Base-by-base conservation (phyloP, 2,329 filamentous ascomycete genomes). In the Aspergillus ochraceoroseus region DNA sequence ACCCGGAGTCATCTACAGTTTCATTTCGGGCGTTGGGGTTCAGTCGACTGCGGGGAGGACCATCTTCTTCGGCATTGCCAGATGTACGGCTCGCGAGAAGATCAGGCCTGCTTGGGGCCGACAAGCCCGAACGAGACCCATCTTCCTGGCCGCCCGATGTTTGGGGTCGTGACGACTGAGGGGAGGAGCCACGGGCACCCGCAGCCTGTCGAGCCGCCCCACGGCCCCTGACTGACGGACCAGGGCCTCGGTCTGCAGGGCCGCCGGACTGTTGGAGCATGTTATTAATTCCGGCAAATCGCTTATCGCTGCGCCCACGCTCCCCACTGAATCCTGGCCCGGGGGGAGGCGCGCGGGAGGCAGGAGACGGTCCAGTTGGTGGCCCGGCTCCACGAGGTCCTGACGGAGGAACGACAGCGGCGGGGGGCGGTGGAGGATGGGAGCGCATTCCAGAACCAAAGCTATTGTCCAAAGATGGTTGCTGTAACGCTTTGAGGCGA, bases 211-310 rank as follows among this genome's bases (percentile, higher is more conserved):
- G 57, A 19, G 53, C 59, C 32, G 57, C 56, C 12, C 65, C 65
- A 44, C 68, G 58, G 28, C 68, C 66, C 15, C 68, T 63, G 32
- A 64, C 63, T 17, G 60, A 53, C 4, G 65, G 59, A 7, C 63
- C 59, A 25, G 59, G 54, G 19, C 50, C 45, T 22, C 61, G 60
- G 13, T 68, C 65, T 30, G 52, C 38, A 22, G 56, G 47, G n/a
- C 56, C 51, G 22, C 55, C 59, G 20, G 63, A 64, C 49, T 72
- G 68, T 38, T 72, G 68, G 23, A 73, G 63, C 53, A 71, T 65
- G 39, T 61, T 70, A 48, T 71, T 71, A 38, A 73, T 58, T 1
- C 64, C 65, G 9, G 65, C 62, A 45, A 73, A 70, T 8, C 70
- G 65, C 44, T 71, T 71, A 45, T 71, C 69, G 20, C 69, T 57